Conservation (phyloP, 1,284 basidiomycete species). For the Leccinum cinnamomeum region DNA sequence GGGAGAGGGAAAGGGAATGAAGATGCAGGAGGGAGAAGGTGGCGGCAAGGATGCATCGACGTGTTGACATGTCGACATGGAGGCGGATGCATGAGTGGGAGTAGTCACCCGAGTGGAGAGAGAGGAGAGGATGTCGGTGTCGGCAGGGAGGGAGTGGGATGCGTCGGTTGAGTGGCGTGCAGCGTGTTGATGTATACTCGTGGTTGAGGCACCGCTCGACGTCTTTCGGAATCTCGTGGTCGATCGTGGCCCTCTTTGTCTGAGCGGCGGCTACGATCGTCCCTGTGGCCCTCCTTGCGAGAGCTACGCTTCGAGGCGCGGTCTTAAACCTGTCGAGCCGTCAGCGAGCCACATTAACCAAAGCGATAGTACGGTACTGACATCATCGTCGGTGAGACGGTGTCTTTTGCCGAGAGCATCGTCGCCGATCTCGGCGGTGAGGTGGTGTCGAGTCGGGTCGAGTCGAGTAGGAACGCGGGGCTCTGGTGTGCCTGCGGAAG, state of each 20-base stretch:
- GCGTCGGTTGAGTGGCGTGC: too few relatives aligned
- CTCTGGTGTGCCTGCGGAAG: constrained; percentile 37
- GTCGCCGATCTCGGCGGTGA: constrained; percentile 42
- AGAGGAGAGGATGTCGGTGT: too few relatives aligned
- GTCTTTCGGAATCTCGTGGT: constrained; percentile 63
- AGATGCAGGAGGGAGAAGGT: too few relatives aligned
- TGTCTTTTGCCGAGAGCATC: constrained; percentile 68
- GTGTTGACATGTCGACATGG: too few relatives aligned
- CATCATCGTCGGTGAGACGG: constrained; percentile 60
- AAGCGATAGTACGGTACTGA: constrained; percentile 37
- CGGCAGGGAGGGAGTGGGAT: too few relatives aligned
- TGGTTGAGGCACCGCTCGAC: constrained; percentile 61
- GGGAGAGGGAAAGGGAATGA: too few relatives aligned
- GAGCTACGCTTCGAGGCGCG: constrained; percentile 70
- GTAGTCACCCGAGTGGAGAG: too few relatives aligned
- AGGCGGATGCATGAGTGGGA: too few relatives aligned
- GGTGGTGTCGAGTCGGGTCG: constrained; percentile 57
- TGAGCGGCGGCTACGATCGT: constrained; percentile 64
- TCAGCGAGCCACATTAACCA: constrained; percentile 16
- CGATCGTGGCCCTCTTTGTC: constrained; percentile 71
- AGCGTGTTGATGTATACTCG: too few relatives aligned
- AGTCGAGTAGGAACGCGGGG: constrained; percentile 60
- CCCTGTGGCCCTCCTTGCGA: constrained; percentile 71
- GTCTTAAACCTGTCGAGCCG: constrained; percentile 49
- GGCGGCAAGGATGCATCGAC: too few relatives aligned